These are phyloP conservation scores for Exidia glandulosa DNA, from an alignment of 768 basidiomycete species.

Conservation along the genomic window DNA sequence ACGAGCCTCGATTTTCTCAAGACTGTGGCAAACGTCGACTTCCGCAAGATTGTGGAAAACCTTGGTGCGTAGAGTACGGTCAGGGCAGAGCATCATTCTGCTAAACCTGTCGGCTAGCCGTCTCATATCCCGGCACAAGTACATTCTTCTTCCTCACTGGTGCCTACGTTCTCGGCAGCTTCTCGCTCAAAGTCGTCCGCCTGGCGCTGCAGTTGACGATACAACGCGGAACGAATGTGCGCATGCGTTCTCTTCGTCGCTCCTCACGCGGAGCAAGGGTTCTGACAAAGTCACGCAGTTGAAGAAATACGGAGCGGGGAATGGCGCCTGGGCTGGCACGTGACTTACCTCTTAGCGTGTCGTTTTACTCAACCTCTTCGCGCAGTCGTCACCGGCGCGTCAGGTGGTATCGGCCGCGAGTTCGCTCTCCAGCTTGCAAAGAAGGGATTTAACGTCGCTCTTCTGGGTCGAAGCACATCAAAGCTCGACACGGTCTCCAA, in stretches of 20 bases:
- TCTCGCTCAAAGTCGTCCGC: not conserved
- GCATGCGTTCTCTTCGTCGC: too few species aligned
- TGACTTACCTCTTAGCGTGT: not conserved
- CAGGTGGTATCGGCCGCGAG: constrained; percentile 91
- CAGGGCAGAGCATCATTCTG: too few species aligned
- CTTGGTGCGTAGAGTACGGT: too few species aligned
- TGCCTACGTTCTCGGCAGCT: not conserved
- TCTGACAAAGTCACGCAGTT: constrained; percentile 35
- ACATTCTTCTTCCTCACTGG: not conserved
- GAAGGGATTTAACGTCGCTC: constrained; percentile 77
- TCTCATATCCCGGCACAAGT: not conserved
- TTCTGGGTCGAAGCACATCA: constrained; percentile 64
- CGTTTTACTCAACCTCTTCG: not conserved
- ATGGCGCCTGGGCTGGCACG: constrained; percentile 75
- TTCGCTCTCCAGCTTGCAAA: constrained; percentile 82
- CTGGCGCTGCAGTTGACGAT: not conserved
- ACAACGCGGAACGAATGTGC: not conserved
- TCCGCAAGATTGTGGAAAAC: too few species aligned
- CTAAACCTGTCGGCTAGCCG: too few species aligned
- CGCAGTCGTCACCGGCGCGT: constrained; percentile 85
- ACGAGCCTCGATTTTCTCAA: too few species aligned
- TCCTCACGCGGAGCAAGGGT: not conserved
- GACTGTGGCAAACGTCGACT: too few species aligned
- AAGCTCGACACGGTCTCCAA: constrained; percentile 52
- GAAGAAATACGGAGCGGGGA: constrained; percentile 67